Evolutionary conservation across 345 rosid genomes (phyloP).

Genomic region (Hibiscus mutabilis): DNA sequence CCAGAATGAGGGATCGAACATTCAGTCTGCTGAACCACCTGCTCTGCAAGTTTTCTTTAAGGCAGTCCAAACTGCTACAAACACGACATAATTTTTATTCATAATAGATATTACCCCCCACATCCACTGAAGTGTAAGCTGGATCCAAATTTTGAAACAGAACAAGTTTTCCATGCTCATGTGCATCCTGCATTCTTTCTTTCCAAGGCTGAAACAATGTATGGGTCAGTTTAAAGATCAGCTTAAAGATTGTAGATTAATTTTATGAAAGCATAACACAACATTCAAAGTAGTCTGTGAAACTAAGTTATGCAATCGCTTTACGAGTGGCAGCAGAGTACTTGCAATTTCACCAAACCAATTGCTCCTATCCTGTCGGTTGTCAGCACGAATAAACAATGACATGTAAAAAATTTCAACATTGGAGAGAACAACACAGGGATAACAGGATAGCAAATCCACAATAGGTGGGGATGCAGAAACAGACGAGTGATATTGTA

Average conservation of each 20-base stretch:
- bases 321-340: slow-evolving; percentile 14
- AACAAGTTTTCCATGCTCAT: slow-evolving; percentile 47
- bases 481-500: too few relatives aligned
- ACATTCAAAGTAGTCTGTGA: background rate
- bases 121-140: slow-evolving; percentile 51
- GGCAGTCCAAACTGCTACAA: slow-evolving; percentile 37
- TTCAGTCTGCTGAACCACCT: slow-evolving; percentile 47
- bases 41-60: slow-evolving; percentile 57
- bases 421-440: slow-evolving; percentile 9
- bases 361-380: slow-evolving; percentile 66
- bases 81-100: background rate
- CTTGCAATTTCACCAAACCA: slow-evolving; percentile 81
- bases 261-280: background rate
- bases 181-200: slow-evolving; percentile 49
- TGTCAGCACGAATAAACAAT: slow-evolving; percentile 24
- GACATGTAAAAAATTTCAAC: slow-evolving; percentile 13
- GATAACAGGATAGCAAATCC: too few relatives aligned
- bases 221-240: slow-evolving; percentile 15
- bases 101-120: slow-evolving; percentile 48
- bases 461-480: too few relatives aligned
- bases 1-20: slow-evolving; percentile 50
- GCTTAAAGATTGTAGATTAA: slow-evolving; percentile 11
- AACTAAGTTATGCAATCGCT: slow-evolving; percentile 1
- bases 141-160: slow-evolving; percentile 75
- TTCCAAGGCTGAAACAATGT: slow-evolving; percentile 60